Conservation (phyloP, 192 early-diverging fungal species). For the Linnemannia hyalina region DNA sequence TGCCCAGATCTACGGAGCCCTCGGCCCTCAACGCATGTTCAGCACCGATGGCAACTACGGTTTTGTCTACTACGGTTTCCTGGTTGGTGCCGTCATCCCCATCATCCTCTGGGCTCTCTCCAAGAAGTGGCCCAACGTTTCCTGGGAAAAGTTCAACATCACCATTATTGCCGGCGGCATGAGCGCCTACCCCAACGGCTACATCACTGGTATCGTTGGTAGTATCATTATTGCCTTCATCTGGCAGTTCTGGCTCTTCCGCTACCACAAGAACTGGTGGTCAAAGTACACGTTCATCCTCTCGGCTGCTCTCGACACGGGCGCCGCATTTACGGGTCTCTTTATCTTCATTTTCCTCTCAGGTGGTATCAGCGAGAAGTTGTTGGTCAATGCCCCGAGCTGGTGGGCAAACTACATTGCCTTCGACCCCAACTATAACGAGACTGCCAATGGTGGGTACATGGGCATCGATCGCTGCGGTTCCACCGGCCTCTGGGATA, state of each 20-base stretch:
- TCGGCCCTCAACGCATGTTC: slow-evolving; percentile 77
- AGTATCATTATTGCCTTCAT: slow-evolving; percentile 53
- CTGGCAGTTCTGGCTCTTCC: slow-evolving; percentile 64
- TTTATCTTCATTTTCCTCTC: slow-evolving; percentile 62
- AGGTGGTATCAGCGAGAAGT: slow-evolving; percentile 52
- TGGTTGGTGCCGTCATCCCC: slow-evolving; percentile 66
- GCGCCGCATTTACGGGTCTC: slow-evolving; percentile 61
- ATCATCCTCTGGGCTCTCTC: slow-evolving; percentile 67
- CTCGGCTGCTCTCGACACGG: slow-evolving; percentile 72
- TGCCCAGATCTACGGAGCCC: slow-evolving; percentile 79
- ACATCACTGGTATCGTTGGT: slow-evolving; percentile 36
- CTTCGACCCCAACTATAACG: neutral
- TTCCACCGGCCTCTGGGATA: neutral
- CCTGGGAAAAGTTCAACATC: slow-evolving; percentile 61
- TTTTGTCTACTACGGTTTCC: slow-evolving; percentile 49
- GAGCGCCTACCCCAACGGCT: slow-evolving; percentile 62
- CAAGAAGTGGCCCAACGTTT: slow-evolving; percentile 62
- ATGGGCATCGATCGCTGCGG: slow-evolving; percentile 17
- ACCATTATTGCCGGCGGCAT: slow-evolving; percentile 61
- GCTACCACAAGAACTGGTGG: slow-evolving; percentile 66
- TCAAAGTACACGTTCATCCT: slow-evolving; percentile 77
- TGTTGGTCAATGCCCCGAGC: neutral
- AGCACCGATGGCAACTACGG: slow-evolving; percentile 51
- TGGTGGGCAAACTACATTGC: slow-evolving; percentile 34
- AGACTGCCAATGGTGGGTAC: slow-evolving; percentile 7